phyloP scores from a whole-genome alignment of 176 grass and related monocot species.

The Aegilops umbellulata region DNA sequence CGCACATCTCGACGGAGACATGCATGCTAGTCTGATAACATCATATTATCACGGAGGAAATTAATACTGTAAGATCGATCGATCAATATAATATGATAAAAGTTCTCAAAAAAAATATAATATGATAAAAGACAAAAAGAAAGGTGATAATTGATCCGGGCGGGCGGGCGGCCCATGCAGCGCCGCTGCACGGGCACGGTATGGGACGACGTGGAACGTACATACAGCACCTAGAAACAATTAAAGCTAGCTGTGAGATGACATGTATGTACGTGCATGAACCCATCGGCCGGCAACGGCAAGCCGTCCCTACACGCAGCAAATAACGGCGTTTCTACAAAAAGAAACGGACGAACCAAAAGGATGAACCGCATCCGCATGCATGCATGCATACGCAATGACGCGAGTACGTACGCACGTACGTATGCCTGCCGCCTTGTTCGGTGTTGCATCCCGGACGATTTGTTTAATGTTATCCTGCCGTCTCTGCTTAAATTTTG shows the following conservation, averaged over 20 bases:
- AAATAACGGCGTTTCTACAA: background rate
- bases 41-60: too few species aligned
- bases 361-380: background rate
- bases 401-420: background rate
- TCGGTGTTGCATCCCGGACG: background rate
- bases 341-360: background rate
- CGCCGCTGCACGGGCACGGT: background rate
- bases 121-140: too few species aligned
- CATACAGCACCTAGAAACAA: background rate
- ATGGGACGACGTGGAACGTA: constrained; percentile 12
- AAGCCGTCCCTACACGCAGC: background rate
- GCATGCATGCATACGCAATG: background rate
- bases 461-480: background rate
- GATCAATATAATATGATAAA: background rate
- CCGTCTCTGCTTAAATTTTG: background rate
- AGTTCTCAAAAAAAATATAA: too few species aligned
- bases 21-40: too few species aligned
- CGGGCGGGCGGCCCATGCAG: background rate
- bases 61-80: too few species aligned
- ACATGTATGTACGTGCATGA: background rate
- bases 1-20: background rate
- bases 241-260: background rate
- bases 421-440: background rate
- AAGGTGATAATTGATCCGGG: background rate
- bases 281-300: background rate